Evolutionary conservation across 371 early-diverging fungal species (phyloP), one percentile per base, ranked within the genome.

Genomic region (Mortierella sp.): DNA sequence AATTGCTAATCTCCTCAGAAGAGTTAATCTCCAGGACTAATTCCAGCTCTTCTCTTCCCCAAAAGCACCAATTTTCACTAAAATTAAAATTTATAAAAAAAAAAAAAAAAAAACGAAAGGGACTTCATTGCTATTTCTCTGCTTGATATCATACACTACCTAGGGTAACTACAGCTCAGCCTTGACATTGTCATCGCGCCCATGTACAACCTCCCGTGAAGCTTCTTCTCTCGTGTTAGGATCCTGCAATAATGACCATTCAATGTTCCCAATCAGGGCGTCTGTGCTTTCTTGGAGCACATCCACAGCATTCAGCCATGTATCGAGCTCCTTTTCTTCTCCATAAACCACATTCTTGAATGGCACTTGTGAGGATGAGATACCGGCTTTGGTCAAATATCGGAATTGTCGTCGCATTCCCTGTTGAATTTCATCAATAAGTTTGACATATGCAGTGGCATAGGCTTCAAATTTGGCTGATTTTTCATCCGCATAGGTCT

Each of bases 341-440:
- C 79, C 79, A 62, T 77, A 77, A 1, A 77, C 66, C 18, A 77
- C 72, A 45, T 77, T 72, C 60, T 72, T 77, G 69, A 77, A 77
- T 1, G 79, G 79, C 2, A 77, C 79, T 48, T 77, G 79, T 0
- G 79, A 68, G 1, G 79, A 72, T 1, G 79, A 23, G 47, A 77
- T 77, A 0, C 79, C 79, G 2, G 79, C 79, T 37, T 76, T 76
- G 43, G 81, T 75, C 65, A 80, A 55, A 19, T 82, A 74, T 21
- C 65, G 72, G 60, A 75, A 79, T 58, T 72, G 69, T 62, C 80
- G 56, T 30, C 72, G n/a, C 68, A 79, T n/a, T 43, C 81, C 81
- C 25, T 65, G 48, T 28, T 74, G 72, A 30, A 80, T 71, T 47
- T 74, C 79, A 57, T 77, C 69, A 30, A 77, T 72, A 14, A 77